These are phyloP conservation scores for Shiraia bambusicola DNA, from an alignment of 2,329 filamentous ascomycete species.

Conservation along the genomic window DNA sequence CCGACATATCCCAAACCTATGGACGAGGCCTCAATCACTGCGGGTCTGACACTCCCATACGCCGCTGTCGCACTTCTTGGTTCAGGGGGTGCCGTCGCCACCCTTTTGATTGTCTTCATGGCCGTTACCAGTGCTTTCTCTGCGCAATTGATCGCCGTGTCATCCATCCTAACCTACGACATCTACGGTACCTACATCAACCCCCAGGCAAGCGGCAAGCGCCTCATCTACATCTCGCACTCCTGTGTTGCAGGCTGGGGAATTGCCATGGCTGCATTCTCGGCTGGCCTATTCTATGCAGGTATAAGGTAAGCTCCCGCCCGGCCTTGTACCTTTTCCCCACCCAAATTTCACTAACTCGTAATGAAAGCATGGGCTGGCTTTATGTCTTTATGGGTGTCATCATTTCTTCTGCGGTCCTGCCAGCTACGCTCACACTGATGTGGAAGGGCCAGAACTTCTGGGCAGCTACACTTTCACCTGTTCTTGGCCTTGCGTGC, in stretches of 20 bases:
- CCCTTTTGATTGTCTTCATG: constrained; percentile 50
- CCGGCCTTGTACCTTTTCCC: background rate
- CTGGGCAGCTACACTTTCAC: constrained; percentile 68
- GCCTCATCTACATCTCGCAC: constrained; percentile 78
- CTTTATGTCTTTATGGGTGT: constrained; percentile 89
- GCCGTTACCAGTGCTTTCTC: constrained; percentile 49
- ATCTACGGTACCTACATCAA: constrained; percentile 86
- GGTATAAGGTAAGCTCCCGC: constrained; percentile 23
- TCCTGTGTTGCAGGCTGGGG: constrained; percentile 72
- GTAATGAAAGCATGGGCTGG: constrained; percentile 66
- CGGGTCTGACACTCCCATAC: constrained; percentile 36
- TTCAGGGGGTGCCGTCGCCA: constrained; percentile 34
- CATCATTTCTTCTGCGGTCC: constrained; percentile 80
- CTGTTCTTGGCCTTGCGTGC: constrained; percentile 67
- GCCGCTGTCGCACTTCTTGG: constrained; percentile 36
- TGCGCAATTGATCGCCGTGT: constrained; percentile 63
- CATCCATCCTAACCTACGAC: constrained; percentile 84
- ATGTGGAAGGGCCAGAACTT: constrained; percentile 79
- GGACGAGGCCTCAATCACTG: constrained; percentile 26
- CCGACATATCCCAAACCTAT: constrained; percentile 46
- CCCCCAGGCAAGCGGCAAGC: constrained; percentile 69
- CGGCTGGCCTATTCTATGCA: constrained; percentile 62
- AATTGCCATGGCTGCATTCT: constrained; percentile 76
- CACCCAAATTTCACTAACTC: background rate
- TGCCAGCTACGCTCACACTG: constrained; percentile 78